Percentiles rank a stretch among this genome's conserved stretches.
phyloP scores from a whole-genome alignment of 1,139 yeast genomes.

The Geotrichum macrosporum region DNA sequence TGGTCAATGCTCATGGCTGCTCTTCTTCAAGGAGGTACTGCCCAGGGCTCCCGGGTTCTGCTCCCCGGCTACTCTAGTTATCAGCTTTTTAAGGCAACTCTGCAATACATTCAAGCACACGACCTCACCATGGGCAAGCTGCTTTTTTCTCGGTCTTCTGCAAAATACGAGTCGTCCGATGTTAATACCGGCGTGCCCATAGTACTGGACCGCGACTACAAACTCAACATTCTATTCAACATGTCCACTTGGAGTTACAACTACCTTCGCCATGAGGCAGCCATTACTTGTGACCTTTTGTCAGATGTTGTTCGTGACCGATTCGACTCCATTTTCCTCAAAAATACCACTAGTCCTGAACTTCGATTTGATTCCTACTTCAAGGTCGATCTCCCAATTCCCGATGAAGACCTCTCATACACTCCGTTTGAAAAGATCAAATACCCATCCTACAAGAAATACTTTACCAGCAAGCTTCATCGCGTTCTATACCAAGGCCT shows the following conservation, averaged over 20 bases:
- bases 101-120: constrained; percentile 74
- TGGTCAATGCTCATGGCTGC: constrained; percentile 79
- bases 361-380: constrained; percentile 65
- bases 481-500: constrained; percentile 59
- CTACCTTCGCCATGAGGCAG: constrained; percentile 60
- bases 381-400: constrained; percentile 24
- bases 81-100: constrained; percentile 84
- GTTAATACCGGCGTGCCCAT: constrained; percentile 23
- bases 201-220: constrained; percentile 65
- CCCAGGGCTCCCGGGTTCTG: constrained; percentile 66
- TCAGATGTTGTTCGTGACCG: constrained; percentile 80
- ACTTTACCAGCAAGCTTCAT: constrained; percentile 55
- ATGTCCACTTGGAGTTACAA: constrained; percentile 68
- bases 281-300: constrained; percentile 60
- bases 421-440: constrained; percentile 73
- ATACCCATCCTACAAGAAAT: constrained; percentile 66
- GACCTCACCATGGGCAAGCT: constrained; percentile 48
- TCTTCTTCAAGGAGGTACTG: constrained; percentile 79
- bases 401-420: constrained; percentile 41
- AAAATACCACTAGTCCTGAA: constrained; percentile 50
- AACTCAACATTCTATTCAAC: constrained; percentile 76
- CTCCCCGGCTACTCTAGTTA: constrained; percentile 86
- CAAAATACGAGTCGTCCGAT: constrained; percentile 20
- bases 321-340: constrained; percentile 77
- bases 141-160: constrained; percentile 21